Conservation (phyloP, 2,329 filamentous ascomycete species). For the Chaetomium olivaceum region DNA sequence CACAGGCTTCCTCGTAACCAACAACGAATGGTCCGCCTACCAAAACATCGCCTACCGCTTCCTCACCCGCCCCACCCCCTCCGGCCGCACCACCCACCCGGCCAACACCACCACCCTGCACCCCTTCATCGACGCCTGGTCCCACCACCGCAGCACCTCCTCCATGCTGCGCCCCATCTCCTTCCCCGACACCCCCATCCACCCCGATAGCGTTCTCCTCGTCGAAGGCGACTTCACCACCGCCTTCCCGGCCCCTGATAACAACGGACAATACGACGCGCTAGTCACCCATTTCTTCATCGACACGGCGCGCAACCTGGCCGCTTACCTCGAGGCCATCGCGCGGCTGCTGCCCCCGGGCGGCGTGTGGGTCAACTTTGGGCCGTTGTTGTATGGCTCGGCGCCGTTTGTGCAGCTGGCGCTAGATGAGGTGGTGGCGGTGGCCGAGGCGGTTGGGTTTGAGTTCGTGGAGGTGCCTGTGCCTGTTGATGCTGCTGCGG, state of each 20-base stretch:
- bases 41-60: slow-evolving; percentile 58
- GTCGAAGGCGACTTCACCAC: slow-evolving; percentile 60
- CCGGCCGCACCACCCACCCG: neutral
- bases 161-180: slow-evolving; percentile 49
- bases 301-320: slow-evolving; percentile 58
- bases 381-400: slow-evolving; percentile 56
- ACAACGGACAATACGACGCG: slow-evolving; percentile 45
- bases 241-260: slow-evolving; percentile 36
- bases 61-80: slow-evolving; percentile 35
- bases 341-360: slow-evolving; percentile 48
- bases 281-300: slow-evolving; percentile 62
- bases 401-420: slow-evolving; percentile 56
- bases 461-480: slow-evolving; percentile 47
- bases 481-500: neutral
- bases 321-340: slow-evolving; percentile 57
- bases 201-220: slow-evolving; percentile 45
- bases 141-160: slow-evolving; percentile 51
- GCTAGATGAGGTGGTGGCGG: slow-evolving; percentile 52
- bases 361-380: slow-evolving; percentile 58
- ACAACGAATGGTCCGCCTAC: slow-evolving; percentile 60
- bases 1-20: slow-evolving; percentile 51
- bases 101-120: slow-evolving; percentile 40
- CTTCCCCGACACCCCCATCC: slow-evolving; percentile 46
- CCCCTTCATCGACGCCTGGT: slow-evolving; percentile 59
- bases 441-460: slow-evolving; percentile 54